Base-by-base conservation (phyloP, 1,284 basidiomycete genomes). In the Mycosarcoma maydis region DNA sequence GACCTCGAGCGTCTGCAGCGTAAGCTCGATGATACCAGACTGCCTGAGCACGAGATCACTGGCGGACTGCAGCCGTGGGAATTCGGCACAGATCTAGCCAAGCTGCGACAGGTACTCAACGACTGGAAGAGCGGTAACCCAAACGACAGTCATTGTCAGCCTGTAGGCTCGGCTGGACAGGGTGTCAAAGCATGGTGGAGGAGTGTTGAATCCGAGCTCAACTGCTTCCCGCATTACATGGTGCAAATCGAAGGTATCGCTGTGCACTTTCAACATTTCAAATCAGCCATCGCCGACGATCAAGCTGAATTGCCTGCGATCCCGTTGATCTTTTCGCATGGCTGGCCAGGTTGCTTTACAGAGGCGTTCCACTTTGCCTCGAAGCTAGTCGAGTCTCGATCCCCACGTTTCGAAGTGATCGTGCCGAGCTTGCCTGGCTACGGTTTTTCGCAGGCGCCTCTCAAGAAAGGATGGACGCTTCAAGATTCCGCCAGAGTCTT, bases 401-500 rank as follows among this genome's bases (percentile, higher is more conserved):
- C 52, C 4, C 72, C 68, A 3, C 54, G 69, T 2, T 76, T 77
- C 37, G 58, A 77, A 34, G 74, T 77, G 37, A 54, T 76, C n/a
- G 69, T 72, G 10, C 75, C 75, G n/a, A 76, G 74, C 13, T 37
- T 77, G 19, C 66, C 69, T n/a, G 75, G 75, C 3, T 77, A 59
- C 37, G 72, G 61, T 9, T 51, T 77, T 10, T 76, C 73, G 10
- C 54, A 52, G 13, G 53, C 46, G 4, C 73, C 73, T 1, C 49
- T 62, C 1, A 51, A 55, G 19, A 64, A 69, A 16, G 72, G 62
- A 3, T 73, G 73, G 73, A 62, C 55, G 16, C 41, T 75, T 2
- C 14, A 51, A 6, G 74, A 76, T 20, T 51, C 65, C 5, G 72
- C 68, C 1, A 30, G 72, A 3, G 52, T 76, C 3, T 68, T 76